Conservation (phyloP, 2,329 filamentous ascomycete species). For the Aspergillus sp. region DNA sequence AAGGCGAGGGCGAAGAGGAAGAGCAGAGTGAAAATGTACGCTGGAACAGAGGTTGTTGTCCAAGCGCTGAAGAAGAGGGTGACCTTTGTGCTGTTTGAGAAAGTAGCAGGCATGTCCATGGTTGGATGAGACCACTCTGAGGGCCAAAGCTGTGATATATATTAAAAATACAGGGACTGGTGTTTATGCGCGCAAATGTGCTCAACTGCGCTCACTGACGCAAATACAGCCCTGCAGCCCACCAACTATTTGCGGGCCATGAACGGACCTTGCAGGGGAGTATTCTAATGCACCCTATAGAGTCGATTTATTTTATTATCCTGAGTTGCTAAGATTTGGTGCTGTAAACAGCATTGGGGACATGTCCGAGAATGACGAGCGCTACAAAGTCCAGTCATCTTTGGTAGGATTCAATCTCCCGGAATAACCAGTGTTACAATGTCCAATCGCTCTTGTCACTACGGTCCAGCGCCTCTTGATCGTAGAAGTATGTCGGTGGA, state of each 20-base stretch:
- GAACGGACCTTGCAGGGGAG: too few relatives aligned
- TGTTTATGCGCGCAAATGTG: neutral
- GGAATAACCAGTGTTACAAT: neutral
- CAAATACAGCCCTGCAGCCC: too few relatives aligned
- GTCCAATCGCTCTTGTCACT: neutral
- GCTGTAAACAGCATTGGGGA: too few relatives aligned
- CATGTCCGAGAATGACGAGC: too few relatives aligned
- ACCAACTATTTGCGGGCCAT: too few relatives aligned
- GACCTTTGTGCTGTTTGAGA: constrained; percentile 8
- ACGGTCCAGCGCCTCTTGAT: neutral
- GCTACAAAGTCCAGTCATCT: too few relatives aligned
- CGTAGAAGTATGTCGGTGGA: neutral
- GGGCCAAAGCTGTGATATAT: too few relatives aligned
- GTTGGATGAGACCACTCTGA: too few relatives aligned
- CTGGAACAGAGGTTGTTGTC: constrained; percentile 6
- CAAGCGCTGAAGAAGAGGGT: constrained; percentile 14
- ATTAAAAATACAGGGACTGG: neutral
- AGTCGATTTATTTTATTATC: too few relatives aligned
- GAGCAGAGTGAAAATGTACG: constrained; percentile 12
- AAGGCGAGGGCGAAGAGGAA: constrained; percentile 1
- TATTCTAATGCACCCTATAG: too few relatives aligned
- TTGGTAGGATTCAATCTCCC: too few relatives aligned
- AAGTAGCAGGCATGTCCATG: constrained; percentile 9
- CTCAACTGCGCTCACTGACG: neutral
- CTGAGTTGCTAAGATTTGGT: too few relatives aligned